These are phyloP conservation scores for Leishmania turanica DNA, from an alignment of 208 protist genomes.

Conservation along the genomic window DNA sequence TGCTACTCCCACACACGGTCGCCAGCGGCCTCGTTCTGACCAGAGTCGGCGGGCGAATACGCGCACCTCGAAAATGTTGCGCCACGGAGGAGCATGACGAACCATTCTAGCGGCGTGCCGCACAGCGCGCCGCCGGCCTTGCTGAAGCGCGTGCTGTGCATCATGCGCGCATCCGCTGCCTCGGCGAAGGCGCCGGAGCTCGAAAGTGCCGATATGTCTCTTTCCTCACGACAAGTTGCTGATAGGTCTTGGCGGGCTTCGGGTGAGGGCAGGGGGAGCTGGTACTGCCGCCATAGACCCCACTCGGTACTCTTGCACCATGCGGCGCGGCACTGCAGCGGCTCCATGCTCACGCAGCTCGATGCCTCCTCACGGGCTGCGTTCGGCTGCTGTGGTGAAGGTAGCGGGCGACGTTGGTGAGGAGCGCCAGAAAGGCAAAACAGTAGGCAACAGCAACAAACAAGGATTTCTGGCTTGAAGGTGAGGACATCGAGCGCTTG, in stretches of 20 bases:
- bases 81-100: background rate
- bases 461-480: background rate
- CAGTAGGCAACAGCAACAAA: conserved; percentile 4
- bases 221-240: background rate
- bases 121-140: background rate
- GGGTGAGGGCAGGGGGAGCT: background rate
- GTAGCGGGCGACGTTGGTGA: conserved; percentile 6
- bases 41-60: background rate
- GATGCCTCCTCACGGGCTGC: conserved; percentile 6
- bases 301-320: background rate
- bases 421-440: conserved; percentile 7
- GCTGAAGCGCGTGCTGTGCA: background rate
- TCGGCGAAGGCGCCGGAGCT: background rate
- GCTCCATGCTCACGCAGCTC: conserved; percentile 7
- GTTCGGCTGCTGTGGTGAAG: conserved; percentile 7
- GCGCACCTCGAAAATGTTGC: background rate
- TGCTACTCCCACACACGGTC: background rate
- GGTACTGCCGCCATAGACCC: too few species aligned
- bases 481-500: background rate
- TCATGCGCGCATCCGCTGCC: background rate
- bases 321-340: background rate
- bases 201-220: background rate
- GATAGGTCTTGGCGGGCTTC: background rate
- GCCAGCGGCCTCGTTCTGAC: background rate
- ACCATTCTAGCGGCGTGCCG: conserved; percentile 14